Percentiles rank a stretch among this genome's conserved stretches.
Conservation (phyloP, 495 filamentous ascomycete species). For the Talaromyces thailandensis region DNA sequence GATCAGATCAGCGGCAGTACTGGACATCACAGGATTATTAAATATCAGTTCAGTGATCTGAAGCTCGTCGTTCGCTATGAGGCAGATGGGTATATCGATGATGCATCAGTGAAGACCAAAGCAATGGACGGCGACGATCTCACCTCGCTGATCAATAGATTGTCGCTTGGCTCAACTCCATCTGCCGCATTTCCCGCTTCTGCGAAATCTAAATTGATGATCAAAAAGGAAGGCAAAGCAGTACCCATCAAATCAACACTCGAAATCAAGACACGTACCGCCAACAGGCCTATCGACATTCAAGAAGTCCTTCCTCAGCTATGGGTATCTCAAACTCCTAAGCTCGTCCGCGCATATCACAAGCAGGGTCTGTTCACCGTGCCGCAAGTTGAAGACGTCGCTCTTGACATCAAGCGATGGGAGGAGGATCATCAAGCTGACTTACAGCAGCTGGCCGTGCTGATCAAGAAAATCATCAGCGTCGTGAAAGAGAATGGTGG, state of each 20-base stretch:
- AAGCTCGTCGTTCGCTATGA: conserved; percentile 38
- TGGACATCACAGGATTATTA: conserved; percentile 39
- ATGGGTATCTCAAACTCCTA: conserved; percentile 42
- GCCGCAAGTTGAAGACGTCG: conserved; percentile 30
- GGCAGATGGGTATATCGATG: conserved; percentile 32
- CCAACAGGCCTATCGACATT: conserved; percentile 23
- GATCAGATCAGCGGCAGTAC: conserved; percentile 25
- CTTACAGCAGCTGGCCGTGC: conserved; percentile 20
- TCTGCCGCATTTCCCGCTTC: conserved; percentile 1
- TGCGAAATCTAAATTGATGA: conserved; percentile 17
- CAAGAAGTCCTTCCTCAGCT: conserved; percentile 34
- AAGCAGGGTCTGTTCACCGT: conserved; percentile 25
- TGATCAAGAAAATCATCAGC: conserved; percentile 27
- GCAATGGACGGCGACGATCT: conserved; percentile 10
- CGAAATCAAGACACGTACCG: conserved; percentile 42
- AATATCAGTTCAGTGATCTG: conserved; percentile 34
- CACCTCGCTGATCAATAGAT: conserved; percentile 14
- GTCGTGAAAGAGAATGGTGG: background rate
- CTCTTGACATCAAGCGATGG: conserved; percentile 24
- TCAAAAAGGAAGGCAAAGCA: conserved; percentile 21
- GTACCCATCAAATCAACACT: background rate
- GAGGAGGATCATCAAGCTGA: conserved; percentile 24
- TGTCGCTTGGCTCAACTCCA: conserved; percentile 18
- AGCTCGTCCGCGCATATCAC: conserved; percentile 40
- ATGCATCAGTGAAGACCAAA: background rate